Evolutionary conservation across 441 rosid species (phyloP).

Genomic region (Aquilaria agallochum): DNA sequence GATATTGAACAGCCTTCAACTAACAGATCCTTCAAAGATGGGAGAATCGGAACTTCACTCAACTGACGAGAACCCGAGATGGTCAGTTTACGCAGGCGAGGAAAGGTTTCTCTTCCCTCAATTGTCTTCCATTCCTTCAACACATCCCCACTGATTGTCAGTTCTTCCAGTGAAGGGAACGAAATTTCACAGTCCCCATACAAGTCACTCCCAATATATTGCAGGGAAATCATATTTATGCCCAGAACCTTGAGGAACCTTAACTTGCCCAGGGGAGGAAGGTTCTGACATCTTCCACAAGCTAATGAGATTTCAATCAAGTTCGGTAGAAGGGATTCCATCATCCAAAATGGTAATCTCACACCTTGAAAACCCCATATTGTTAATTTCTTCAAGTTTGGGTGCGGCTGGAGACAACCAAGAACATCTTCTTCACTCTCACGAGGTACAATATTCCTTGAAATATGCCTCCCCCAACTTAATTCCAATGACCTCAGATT

Average conservation of each 20-base stretch:
- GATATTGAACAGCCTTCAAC: neutral
- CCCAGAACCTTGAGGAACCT: no score
- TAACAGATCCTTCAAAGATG: neutral
- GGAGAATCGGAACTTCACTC: neutral
- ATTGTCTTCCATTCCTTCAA: slow-evolving; percentile 3
- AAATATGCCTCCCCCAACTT: no score
- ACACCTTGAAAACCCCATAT: no score
- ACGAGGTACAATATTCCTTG: no score
- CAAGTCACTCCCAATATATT: no score
- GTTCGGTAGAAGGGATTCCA: no score
- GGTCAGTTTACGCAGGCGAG: neutral
- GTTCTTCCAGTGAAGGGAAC: slow-evolving; percentile 1
- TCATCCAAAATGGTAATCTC: no score
- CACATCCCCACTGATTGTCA: neutral
- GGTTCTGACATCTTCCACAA: no score
- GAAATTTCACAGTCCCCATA: neutral
- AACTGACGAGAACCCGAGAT: neutral
- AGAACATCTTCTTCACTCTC: no score
- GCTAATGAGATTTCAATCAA: no score
- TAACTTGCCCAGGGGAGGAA: no score
- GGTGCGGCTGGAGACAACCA: neutral
- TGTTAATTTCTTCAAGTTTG: neutral
- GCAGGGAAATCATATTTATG: no score
- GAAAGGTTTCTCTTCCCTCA: neutral
- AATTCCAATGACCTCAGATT: neutral